Conservation (phyloP, 108 stramenopile species). For the Pseudonitzschia multiseries region DNA sequence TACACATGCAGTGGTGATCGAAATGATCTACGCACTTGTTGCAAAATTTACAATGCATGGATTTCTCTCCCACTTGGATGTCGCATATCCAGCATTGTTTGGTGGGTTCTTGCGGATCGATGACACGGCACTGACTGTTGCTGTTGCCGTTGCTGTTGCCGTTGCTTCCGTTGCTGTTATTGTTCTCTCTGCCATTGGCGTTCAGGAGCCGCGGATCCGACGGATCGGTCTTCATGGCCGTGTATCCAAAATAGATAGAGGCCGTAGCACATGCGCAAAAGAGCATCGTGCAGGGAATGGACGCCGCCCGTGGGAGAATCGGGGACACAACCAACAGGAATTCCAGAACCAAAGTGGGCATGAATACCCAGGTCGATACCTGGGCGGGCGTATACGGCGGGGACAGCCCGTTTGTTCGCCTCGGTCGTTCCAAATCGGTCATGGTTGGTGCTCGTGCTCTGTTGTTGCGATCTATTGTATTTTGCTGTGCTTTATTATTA, state of each 20-base stretch:
- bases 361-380: constrained; percentile 75
- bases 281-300: constrained; percentile 57
- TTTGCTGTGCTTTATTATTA: too few species aligned
- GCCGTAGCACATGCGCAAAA: constrained; percentile 34
- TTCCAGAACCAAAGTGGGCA: constrained; percentile 61
- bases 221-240: constrained; percentile 58
- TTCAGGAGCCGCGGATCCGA: constrained; percentile 39
- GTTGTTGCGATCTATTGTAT: too few species aligned
- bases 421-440: constrained; percentile 8
- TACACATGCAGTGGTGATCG: constrained; percentile 94
- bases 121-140: neutral
- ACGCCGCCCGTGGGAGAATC: constrained; percentile 57
- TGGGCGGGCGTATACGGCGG: constrained; percentile 68
- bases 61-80: constrained; percentile 54
- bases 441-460: neutral
- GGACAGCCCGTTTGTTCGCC: constrained; percentile 63
- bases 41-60: constrained; percentile 95
- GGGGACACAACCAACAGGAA: constrained; percentile 66
- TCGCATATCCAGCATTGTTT: constrained; percentile 92
- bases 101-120: constrained; percentile 35
- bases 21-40: constrained; percentile 92
- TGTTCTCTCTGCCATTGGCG: too few species aligned
- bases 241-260: constrained; percentile 53
- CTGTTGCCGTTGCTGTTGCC: constrained; percentile 10
- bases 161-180: constrained; percentile 13